Evolutionary conservation across 805 yeast genomes (phyloP), one percentile per base, ranked within the genome.

Genomic region (Wickerhamomyces canadensis): DNA sequence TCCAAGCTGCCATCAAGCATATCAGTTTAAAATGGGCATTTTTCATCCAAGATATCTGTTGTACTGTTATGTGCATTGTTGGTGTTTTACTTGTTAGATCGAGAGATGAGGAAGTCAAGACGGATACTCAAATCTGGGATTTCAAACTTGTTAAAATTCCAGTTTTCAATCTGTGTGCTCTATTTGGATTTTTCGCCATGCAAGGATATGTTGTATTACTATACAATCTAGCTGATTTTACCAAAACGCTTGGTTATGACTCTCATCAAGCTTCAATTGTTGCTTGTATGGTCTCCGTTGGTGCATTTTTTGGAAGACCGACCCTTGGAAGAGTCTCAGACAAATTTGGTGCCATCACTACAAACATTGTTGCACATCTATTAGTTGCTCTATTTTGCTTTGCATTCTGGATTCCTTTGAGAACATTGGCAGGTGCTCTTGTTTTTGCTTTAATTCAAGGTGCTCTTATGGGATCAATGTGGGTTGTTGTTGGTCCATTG

Each of bases 141-240:
- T 43, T 34, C 13, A 46, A 50, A 19, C 62, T 73, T 14, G 55
- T 70, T 41, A 35, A 42, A 12, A 55, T 61, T 23, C 60, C 63
- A 27, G 76, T 76, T 0, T 58, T 68, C 43, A 68, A 70, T 68
- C 40, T 68, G 24, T 42, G 65, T 19, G 49, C 59, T 2, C 50
- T 65, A 18, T 73, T 68, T 52, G 58, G 68, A 12, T 59, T 68
- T 35, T 62, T 70, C 33, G 70, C 81, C 10, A 59, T 75, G 56
- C 66, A 78, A 44, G 85, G 84, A 0, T 79, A 79, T 48, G 82
- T 77, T 28, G 69, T 74, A 17, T 60, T 77, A 29, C 62, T 78
- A 52, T 78, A 78, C 54, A 70, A 75, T 25, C 57, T 80, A 45
- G 76, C 80, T 8, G 78, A 78, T 44, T 77, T 73, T 47, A 75